These are phyloP conservation scores for Solanum phureja DNA, from an alignment of 257 asterid species.

Conservation along the genomic window DNA sequence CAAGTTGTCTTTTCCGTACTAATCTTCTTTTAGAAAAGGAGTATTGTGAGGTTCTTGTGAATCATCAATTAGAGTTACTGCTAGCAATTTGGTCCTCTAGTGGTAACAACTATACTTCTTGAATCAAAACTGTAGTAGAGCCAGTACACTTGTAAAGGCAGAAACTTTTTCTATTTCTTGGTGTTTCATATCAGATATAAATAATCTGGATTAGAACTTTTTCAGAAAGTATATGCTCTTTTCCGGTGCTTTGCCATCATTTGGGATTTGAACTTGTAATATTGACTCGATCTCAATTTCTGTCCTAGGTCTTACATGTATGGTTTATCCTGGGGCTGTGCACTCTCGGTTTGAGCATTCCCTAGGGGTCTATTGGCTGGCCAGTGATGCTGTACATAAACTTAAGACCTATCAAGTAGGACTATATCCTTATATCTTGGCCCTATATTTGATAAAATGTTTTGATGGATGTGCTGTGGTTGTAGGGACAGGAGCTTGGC, in stretches of 20 bases:
- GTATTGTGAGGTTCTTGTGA: neutral
- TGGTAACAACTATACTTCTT: too few relatives aligned
- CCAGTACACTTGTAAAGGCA: neutral
- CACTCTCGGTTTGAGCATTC: conserved; percentile 97
- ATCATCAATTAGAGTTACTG: neutral
- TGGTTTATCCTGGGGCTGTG: conserved; percentile 96
- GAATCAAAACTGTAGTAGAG: neutral
- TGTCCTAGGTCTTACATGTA: conserved; percentile 47
- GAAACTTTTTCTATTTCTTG: neutral
- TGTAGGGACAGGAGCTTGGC: conserved; percentile 80
- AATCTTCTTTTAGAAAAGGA: neutral
- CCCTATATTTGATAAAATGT: conserved; percentile 4
- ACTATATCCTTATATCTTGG: conserved; percentile 2
- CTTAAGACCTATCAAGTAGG: conserved; percentile 64
- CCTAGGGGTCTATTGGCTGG: conserved; percentile 86
- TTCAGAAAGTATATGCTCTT: neutral
- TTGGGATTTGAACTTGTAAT: neutral
- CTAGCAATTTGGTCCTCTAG: neutral
- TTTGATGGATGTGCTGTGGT: conserved; percentile 13
- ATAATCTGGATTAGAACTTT: neutral
- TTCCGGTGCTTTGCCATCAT: neutral
- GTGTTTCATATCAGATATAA: neutral
- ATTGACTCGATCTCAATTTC: conserved; percentile 5
- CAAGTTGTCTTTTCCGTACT: neutral
- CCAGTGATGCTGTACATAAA: conserved; percentile 62